phyloP scores from a whole-genome alignment of 148 eudicot species.

The Fallopia convolvulus region DNA sequence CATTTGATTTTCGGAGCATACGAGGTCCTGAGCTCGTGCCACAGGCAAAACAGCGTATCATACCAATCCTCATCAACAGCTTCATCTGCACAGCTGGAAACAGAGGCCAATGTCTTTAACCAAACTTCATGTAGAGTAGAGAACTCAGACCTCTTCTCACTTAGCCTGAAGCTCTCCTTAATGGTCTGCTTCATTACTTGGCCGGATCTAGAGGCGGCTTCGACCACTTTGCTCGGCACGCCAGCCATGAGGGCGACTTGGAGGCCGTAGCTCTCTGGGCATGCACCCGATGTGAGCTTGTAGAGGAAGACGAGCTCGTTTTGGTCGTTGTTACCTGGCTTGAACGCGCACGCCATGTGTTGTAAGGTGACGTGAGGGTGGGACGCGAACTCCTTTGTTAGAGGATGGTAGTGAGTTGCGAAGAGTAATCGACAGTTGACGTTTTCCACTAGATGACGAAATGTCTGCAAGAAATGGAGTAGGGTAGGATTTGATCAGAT shows the following conservation, averaged over 20 bases:
- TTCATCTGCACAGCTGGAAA: constrained; percentile 25
- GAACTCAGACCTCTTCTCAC: constrained; percentile 77
- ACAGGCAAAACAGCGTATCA: constrained; percentile 74
- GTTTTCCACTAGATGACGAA: constrained; percentile 86
- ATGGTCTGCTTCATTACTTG: constrained; percentile 56
- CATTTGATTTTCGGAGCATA: constrained; percentile 3
- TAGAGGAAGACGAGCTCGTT: constrained; percentile 68
- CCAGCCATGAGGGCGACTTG: constrained; percentile 97
- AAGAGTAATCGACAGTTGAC: constrained; percentile 88
- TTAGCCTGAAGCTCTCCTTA: constrained; percentile 64
- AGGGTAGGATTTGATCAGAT: no score
- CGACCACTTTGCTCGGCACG: constrained; percentile 62
- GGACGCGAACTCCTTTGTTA: constrained; percentile 84
- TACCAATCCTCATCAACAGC: constrained; percentile 46
- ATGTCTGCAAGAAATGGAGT: constrained; percentile 39
- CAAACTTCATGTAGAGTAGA: constrained; percentile 82
- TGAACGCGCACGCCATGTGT: constrained; percentile 88
- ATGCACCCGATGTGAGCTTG: constrained; percentile 70
- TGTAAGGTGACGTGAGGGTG: constrained; percentile 79
- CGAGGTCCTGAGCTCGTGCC: constrained; percentile 76
- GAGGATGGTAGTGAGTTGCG: constrained; percentile 95
- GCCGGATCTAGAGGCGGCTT: constrained; percentile 59
- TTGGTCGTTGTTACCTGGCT: constrained; percentile 17
- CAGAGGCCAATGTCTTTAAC: constrained; percentile 44
- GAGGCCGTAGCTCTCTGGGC: constrained; percentile 93